A percentile compares a stretch with the other conserved stretches of the same genome.
phyloP scores from a whole-genome alignment of 2,329 filamentous ascomycete genomes.

The Cucurbitaria berberidis region DNA sequence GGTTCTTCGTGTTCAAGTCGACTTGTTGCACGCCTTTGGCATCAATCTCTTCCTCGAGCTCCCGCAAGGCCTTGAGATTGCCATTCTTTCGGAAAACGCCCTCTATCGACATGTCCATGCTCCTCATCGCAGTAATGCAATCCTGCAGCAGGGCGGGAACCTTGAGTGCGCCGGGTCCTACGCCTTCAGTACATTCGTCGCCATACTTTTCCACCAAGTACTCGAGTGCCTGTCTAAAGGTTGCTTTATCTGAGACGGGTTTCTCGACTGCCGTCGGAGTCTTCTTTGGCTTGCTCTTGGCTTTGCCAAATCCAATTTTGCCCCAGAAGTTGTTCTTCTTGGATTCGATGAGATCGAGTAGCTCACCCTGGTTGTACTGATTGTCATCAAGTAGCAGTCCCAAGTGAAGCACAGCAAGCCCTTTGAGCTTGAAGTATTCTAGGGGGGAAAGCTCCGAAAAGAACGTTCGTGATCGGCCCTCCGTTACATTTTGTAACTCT shows the following conservation, averaged over 20 bases:
- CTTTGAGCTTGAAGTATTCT: slow-evolving; percentile 96
- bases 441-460: slow-evolving; percentile 95
- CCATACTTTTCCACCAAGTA: slow-evolving; percentile 90
- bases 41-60: slow-evolving; percentile 85
- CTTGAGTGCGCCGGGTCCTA: slow-evolving; percentile 87
- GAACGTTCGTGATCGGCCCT: slow-evolving; percentile 73
- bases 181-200: slow-evolving; percentile 95
- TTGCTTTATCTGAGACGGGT: slow-evolving; percentile 67
- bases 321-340: slow-evolving; percentile 97
- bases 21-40: slow-evolving; percentile 82
- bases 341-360: slow-evolving; percentile 90
- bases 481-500: slow-evolving; percentile 58
- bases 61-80: slow-evolving; percentile 92
- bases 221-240: slow-evolving; percentile 90
- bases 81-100: slow-evolving; percentile 99
- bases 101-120: slow-evolving; percentile 98
- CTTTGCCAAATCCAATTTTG: slow-evolving; percentile 95
- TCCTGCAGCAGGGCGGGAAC: slow-evolving; percentile 97
- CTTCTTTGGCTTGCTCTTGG: slow-evolving; percentile 76
- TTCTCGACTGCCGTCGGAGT: slow-evolving; percentile 62
- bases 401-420: slow-evolving; percentile 93
- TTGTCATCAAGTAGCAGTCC: slow-evolving; percentile 89
- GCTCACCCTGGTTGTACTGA: slow-evolving; percentile 91
- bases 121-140: slow-evolving; percentile 90
- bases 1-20: slow-evolving; percentile 85